phyloP scores from a whole-genome alignment of 2,329 filamentous ascomycete genomes.

The Cercospora sp. region DNA sequence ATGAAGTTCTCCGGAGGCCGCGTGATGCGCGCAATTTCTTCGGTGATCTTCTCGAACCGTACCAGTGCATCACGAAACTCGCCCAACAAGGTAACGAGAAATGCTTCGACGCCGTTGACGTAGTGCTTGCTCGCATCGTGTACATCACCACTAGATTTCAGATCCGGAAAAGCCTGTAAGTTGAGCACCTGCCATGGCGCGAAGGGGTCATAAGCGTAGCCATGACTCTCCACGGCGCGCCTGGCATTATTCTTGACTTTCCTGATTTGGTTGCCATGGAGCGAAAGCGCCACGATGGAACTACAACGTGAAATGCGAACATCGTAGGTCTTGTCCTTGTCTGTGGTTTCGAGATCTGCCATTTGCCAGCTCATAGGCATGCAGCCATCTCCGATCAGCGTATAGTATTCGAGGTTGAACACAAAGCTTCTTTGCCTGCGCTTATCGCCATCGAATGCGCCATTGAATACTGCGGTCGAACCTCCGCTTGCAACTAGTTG shows the following conservation, averaged over 20 bases:
- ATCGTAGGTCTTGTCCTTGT: constrained; percentile 48
- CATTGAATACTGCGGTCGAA: constrained; percentile 44
- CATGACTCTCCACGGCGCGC: constrained; percentile 51
- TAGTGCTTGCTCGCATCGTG: constrained; percentile 59
- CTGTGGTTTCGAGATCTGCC: constrained; percentile 50
- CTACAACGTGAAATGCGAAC: constrained; percentile 62
- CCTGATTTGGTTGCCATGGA: constrained; percentile 55
- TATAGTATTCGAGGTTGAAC: constrained; percentile 67
- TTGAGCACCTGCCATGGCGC: constrained; percentile 62
- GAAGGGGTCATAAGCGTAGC: constrained; percentile 60
- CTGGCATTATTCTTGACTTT: constrained; percentile 54
- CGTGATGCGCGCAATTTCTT: constrained; percentile 59
- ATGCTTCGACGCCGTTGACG: constrained; percentile 62
- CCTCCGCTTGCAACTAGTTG: constrained; percentile 54
- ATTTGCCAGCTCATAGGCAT: constrained; percentile 62
- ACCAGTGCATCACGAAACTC: constrained; percentile 64
- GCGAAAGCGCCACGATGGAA: constrained; percentile 60
- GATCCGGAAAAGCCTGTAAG: constrained; percentile 62
- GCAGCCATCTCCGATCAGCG: constrained; percentile 58
- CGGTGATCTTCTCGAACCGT: constrained; percentile 59
- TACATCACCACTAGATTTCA: constrained; percentile 57
- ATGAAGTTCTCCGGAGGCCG: constrained; percentile 62
- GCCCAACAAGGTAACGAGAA: constrained; percentile 58
- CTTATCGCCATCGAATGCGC: constrained; percentile 50
- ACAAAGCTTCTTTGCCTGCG: constrained; percentile 60